Conservation (phyloP, 2,329 filamentous ascomycete genomes). For the Exophiala bonariae region DNA sequence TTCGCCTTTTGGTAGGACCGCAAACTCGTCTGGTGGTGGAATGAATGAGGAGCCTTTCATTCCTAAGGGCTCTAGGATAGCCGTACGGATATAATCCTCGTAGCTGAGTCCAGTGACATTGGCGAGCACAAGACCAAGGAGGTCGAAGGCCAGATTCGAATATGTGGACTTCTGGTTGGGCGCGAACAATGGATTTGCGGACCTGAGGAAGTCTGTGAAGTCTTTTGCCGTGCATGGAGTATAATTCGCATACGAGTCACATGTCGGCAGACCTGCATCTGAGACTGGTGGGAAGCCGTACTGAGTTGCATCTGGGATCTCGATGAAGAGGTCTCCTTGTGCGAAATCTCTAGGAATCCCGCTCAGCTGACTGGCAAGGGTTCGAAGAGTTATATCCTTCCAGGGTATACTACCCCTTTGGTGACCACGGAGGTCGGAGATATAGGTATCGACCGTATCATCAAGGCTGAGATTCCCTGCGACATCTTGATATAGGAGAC, state of each 20-base stretch:
- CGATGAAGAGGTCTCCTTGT: conserved; percentile 24
- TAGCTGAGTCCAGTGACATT: conserved; percentile 30
- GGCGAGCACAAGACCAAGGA: conserved; percentile 30
- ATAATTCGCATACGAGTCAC: conserved; percentile 16
- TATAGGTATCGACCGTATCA: conserved; percentile 28
- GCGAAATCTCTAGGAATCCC: conserved; percentile 31
- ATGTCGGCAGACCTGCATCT: conserved; percentile 14
- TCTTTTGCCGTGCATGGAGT: conserved; percentile 19
- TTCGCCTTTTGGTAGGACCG: conserved; percentile 24
- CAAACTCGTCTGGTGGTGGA: conserved; percentile 22
- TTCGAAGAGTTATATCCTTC: conserved; percentile 30
- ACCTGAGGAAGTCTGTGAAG: conserved; percentile 12
- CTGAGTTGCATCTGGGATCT: conserved; percentile 5
- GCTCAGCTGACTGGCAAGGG: conserved; percentile 29
- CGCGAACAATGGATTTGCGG: conserved; percentile 23
- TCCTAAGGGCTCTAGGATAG: conserved; percentile 24
- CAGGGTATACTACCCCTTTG: conserved; percentile 24
- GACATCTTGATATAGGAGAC: conserved; percentile 30
- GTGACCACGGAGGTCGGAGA: conserved; percentile 15
- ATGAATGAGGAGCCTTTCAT: conserved; percentile 21
- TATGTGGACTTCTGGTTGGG: conserved; percentile 31
- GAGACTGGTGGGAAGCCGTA: conserved; percentile 22
- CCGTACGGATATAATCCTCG: conserved; percentile 25
- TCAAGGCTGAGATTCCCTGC: conserved; percentile 31
- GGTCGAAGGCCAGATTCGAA: conserved; percentile 32